Base-by-base conservation (phyloP, 2,329 filamentous ascomycete genomes). In the Pseudocercospora fijiensis region DNA sequence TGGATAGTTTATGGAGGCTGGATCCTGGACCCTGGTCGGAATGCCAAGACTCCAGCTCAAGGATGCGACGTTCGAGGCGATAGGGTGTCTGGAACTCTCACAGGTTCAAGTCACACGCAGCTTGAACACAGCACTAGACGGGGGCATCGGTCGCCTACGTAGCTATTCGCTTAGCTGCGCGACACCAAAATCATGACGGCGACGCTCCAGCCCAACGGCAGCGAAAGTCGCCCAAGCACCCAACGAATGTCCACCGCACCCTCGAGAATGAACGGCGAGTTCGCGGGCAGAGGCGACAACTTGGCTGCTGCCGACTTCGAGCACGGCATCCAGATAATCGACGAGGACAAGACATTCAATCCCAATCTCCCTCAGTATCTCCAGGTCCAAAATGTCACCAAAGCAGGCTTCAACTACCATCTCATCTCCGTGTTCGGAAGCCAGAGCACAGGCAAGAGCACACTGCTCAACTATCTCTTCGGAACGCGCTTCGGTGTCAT, bases 401-500 rank as follows among this genome's bases (percentile, higher is more conserved):
- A 91, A 65, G 88, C 93, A 67, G 95, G 95, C 75, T 99, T 99
- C 86, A 96, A 98, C 82, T 99, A 99, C 81, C 95, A 99, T 79
- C 87, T 99, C 75, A 97, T 99, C 76, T 97, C 94, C 74, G 95
- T 99, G 74, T 99, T 99, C 78, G 95, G 95, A 49, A 98, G 94
- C 63, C 95, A 99, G 83, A 98, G 95, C 22, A 99, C 95, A 37
- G 95, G 95, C 71, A 99, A 99, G 82, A 98, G 95, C 52, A 99
- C 95, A 5, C 85, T 99, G 52, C 87, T 99, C 69, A 99, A 99
- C 82, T 85, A 94, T 79, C 88, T 99, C 62, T 99, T 99, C 77
- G 91, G 92, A 67, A 99, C 95, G 70, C 85, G 93, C 62, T 99
- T 99, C 81, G 94, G 92, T 71, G 94, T 99, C 76, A 99, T 99